Evolutionary conservation across 1,284 basidiomycete species (phyloP).

Genomic region (Ceratobasidium sp.): DNA sequence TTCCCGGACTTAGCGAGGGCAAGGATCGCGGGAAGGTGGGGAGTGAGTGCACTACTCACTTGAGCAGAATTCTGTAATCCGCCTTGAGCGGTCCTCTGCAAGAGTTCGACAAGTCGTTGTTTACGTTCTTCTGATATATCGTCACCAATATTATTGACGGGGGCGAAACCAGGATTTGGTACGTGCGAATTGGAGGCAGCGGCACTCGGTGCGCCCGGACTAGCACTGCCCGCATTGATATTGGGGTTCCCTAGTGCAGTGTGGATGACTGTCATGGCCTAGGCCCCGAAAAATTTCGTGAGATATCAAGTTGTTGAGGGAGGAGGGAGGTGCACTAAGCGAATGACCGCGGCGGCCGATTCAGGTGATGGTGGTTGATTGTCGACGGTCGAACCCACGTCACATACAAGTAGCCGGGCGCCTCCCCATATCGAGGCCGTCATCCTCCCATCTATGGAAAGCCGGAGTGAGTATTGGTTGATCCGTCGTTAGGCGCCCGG

Average conservation of each 20-base stretch:
- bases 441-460: too few relatives aligned
- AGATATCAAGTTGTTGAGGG: too few relatives aligned
- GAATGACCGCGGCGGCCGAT: too few relatives aligned
- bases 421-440: too few relatives aligned
- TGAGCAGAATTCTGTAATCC: background rate
- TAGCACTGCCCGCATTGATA: background rate
- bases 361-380: too few relatives aligned
- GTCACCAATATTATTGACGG: background rate
- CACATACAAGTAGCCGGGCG: too few relatives aligned
- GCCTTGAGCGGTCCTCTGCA: conserved; percentile 7
- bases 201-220: conserved; percentile 3
- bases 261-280: too few relatives aligned
- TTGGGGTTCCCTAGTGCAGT: background rate
- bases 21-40: conserved; percentile 36
- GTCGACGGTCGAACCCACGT: too few relatives aligned
- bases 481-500: too few relatives aligned
- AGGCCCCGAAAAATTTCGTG: too few relatives aligned
- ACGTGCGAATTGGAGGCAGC: background rate
- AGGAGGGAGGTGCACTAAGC: too few relatives aligned
- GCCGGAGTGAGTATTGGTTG: too few relatives aligned
- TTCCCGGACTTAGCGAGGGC: conserved; percentile 21
- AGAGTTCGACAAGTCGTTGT: background rate
- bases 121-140: background rate
- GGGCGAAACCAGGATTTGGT: background rate
- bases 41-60: conserved; percentile 8